Evolutionary conservation across 768 basidiomycete species (phyloP).

Genomic region (Naematelia encephala): DNA sequence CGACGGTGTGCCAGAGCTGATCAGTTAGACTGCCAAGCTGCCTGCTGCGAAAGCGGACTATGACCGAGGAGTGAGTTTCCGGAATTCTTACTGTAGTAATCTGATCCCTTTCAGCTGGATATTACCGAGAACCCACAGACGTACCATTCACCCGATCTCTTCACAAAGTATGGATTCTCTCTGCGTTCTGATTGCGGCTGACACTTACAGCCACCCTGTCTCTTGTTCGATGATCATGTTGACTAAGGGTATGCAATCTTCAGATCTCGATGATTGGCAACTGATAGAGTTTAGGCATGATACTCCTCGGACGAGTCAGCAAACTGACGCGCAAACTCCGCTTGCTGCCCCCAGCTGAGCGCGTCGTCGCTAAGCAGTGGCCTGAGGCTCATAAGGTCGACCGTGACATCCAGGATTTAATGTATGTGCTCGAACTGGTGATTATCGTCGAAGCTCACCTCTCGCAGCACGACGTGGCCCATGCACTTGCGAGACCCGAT

Average conservation of each 20-base stretch:
- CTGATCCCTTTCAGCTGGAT: background rate
- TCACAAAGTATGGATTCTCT: slow-evolving; percentile 18
- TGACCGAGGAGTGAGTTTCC: slow-evolving; percentile 14
- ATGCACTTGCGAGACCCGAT: slow-evolving; percentile 24
- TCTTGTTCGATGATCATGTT: slow-evolving; percentile 23
- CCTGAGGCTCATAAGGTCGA: slow-evolving; percentile 10
- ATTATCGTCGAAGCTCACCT: background rate
- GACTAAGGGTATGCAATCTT: slow-evolving; percentile 11
- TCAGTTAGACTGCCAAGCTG: slow-evolving; percentile 13
- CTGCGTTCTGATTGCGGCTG: background rate
- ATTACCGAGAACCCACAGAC: slow-evolving; percentile 23
- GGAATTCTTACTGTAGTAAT: background rate
- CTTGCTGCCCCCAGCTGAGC: background rate
- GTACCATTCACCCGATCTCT: slow-evolving; percentile 23
- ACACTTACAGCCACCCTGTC: slow-evolving; percentile 26
- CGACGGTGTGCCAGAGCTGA: background rate
- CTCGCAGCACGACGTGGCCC: slow-evolving; percentile 21
- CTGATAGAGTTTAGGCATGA: slow-evolving; percentile 5
- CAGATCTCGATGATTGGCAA: too few relatives aligned
- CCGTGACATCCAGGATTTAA: slow-evolving; percentile 20
- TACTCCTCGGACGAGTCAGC: slow-evolving; percentile 18
- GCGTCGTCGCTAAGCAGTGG: background rate
- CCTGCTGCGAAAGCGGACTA: slow-evolving; percentile 18
- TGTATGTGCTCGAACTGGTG: slow-evolving; percentile 12
- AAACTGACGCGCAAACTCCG: slow-evolving; percentile 17